Conservation (phyloP, 768 basidiomycete species). For the Rhodotorula diobovata region DNA sequence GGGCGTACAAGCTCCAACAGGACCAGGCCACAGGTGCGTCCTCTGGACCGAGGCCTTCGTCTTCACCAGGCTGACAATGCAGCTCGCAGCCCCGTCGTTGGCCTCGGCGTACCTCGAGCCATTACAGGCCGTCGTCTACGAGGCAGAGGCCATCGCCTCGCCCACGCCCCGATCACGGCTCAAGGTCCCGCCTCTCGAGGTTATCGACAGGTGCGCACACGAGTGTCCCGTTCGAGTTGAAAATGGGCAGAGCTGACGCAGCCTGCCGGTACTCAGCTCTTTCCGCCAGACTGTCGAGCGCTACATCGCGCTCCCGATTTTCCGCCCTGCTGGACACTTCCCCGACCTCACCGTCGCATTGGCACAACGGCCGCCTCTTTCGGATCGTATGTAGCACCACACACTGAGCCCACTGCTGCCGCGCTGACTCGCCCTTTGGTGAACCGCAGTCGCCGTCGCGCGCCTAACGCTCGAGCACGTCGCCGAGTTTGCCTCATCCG, state of each 20-base stretch:
- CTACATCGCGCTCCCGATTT: background rate
- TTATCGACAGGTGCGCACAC: background rate
- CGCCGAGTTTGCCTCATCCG: slow-evolving; percentile 1
- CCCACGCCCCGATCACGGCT: background rate
- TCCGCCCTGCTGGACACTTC: background rate
- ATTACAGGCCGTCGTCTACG: background rate
- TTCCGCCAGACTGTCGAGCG: background rate
- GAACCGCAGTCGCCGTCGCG: slow-evolving; percentile 13
- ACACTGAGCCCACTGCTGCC: background rate
- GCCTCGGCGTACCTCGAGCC: background rate
- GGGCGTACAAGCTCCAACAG: background rate
- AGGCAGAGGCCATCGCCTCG: background rate
- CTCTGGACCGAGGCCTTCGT: background rate
- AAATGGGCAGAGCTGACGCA: too few relatives aligned
- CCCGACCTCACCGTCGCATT: slow-evolving; percentile 7
- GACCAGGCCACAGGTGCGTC: background rate
- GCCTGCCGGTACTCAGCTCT: background rate
- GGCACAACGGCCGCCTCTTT: slow-evolving; percentile 7
- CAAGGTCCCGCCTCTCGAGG: background rate
- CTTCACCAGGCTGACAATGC: too few relatives aligned
- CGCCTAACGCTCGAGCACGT: slow-evolving; percentile 31
- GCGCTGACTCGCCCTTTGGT: too few relatives aligned
- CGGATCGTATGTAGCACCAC: slow-evolving; percentile 3
- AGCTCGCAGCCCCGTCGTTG: background rate
- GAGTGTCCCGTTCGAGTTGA: background rate